Evolutionary conservation across 2,329 filamentous ascomycete genomes (phyloP).

Genomic region (Arthrobotrys musiformis): DNA sequence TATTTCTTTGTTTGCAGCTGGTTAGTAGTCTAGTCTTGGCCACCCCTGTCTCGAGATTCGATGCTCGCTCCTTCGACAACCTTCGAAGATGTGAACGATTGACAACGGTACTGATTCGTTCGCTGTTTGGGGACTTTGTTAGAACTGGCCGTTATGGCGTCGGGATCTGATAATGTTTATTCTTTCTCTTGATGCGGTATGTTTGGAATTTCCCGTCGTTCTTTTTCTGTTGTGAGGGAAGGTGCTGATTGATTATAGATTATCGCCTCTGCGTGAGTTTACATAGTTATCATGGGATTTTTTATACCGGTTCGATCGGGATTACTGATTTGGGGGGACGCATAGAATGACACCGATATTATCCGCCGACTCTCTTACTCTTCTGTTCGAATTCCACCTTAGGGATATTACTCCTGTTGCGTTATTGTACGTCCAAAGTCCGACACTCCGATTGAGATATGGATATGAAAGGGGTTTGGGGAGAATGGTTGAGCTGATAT

Average conservation of each 20-base stretch:
- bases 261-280: conserved; percentile 74
- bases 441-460: background rate
- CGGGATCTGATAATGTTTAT: conserved; percentile 82
- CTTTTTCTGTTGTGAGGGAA: background rate
- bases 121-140: conserved; percentile 48
- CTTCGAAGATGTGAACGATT: background rate
- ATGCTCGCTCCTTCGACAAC: background rate
- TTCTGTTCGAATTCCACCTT: conserved; percentile 73
- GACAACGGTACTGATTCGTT: conserved; percentile 55
- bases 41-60: background rate
- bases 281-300: background rate
- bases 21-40: conserved; percentile 28
- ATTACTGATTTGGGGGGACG: conserved; percentile 11
- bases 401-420: conserved; percentile 42
- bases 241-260: conserved; percentile 64
- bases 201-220: conserved; percentile 8
- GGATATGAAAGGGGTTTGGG: too few relatives aligned
- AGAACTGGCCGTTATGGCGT: conserved; percentile 87
- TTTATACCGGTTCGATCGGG: background rate
- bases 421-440: conserved; percentile 24
- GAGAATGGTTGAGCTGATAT: conserved; percentile 16
- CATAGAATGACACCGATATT: conserved; percentile 78
- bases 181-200: conserved; percentile 76
- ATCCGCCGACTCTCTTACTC: conserved; percentile 84
- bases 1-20: conserved; percentile 9